Base-by-base conservation (phyloP, 129 eudicot species). In the Apium graveolens region DNA sequence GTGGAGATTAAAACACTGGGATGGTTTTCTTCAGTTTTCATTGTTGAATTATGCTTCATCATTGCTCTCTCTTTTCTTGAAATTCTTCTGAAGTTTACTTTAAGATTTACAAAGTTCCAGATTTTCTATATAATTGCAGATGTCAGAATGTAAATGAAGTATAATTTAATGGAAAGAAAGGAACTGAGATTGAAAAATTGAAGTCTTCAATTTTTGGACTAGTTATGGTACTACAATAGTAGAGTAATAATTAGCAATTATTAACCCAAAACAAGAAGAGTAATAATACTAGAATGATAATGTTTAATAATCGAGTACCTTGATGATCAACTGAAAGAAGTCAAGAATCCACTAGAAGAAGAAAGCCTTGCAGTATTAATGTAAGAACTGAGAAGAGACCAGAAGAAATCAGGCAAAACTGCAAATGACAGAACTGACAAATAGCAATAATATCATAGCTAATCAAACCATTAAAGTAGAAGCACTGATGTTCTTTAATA, bases 221-320 rank as follows among this genome's bases (percentile, higher is more conserved):
- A 73, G 44, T 12, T 1, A 42, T 73, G 77, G 60, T 73, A 73
- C 13, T 70, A 51, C 26, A 5, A 3, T 70, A 70, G 14, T 29
- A n/a, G 16, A 27, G 5, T 44, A 73, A 73, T 73, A 73, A 42
- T 41, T 39, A 37, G 16, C 55, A 41, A 42, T 72, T 26, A 73
- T 73, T 73, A 43, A 44, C 11, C 21, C 38, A 73, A 73, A 73
- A 73, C 34, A 73, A 73, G 57, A 73, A 73, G 60, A 73, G 32
- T 73, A 73, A 73, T 42, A 13, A 43, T 41, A 35, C 29, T 7
- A 21, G 38, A 3, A 7, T 29, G 27, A 53, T 53, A 55, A 55
- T 55, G 65, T 55, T 55, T 55, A 26, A 39, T n/a, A 73, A 41
- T 73, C 76, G 43, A 43, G n/a, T 73, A 73, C 76, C 76, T 73